phyloP scores from a whole-genome alignment of 441 rosid species.

The Populus hybrid region DNA sequence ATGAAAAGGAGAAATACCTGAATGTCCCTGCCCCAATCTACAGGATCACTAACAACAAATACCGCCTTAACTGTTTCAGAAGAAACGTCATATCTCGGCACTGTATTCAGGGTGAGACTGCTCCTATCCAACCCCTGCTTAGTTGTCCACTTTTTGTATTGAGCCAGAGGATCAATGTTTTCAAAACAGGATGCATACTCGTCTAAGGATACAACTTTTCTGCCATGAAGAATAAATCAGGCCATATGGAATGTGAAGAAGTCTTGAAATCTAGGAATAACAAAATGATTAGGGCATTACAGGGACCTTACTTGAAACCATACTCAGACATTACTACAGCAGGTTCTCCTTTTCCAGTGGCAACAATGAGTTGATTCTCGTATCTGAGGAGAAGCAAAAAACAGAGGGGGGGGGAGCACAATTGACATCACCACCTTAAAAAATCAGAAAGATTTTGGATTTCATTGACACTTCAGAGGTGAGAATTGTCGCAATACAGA shows the following conservation, averaged over 20 bases:
- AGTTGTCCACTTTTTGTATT: conserved; percentile 48
- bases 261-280: background rate
- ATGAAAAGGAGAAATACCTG: conserved; percentile 32
- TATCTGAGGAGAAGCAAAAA: conserved; percentile 25
- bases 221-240: conserved; percentile 23
- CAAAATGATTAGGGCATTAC: background rate
- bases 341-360: conserved; percentile 66
- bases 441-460: background rate
- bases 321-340: conserved; percentile 58
- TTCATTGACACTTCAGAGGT: background rate
- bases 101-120: background rate
- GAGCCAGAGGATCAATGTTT: conserved; percentile 53
- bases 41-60: conserved; percentile 59
- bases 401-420: background rate
- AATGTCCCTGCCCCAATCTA: conserved; percentile 66
- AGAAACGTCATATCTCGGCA: conserved; percentile 24
- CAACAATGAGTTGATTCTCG: conserved; percentile 50
- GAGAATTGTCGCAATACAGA: background rate
- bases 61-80: conserved; percentile 45
- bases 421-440: background rate
- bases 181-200: conserved; percentile 49
- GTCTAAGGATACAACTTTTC: conserved; percentile 51
- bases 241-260: background rate
- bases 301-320: conserved; percentile 52
- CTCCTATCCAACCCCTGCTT: conserved; percentile 16